Base-by-base conservation (phyloP, 306 rosid species). In the Hylodesmum podocarpum region DNA sequence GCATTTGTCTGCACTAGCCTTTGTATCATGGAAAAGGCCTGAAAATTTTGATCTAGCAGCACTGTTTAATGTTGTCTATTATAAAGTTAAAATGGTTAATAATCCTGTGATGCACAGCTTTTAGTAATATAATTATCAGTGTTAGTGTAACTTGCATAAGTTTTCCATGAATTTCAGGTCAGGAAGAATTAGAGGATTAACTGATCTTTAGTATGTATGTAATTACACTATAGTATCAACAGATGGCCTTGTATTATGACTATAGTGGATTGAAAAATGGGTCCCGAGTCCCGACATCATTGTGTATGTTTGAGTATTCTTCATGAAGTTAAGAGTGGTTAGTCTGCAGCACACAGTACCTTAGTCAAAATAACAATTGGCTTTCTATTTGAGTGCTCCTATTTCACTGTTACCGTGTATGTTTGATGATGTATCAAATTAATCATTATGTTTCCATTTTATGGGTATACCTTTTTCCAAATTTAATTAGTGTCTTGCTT, bases 251-350 rank as follows among this genome's bases (percentile, higher is more conserved):
- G 51, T 16, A 24, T 28, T 49, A 2, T 9, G 36, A 27, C 29
- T 47, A 22, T 46, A 78, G 43, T 59, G 72, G 29, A 11, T 77
- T 41, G 44, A 54, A 77, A 51, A 49, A 25, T 79, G 15, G 9
- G 33, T 70, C 5, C 54, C 25, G 78, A 59, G 33, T 70, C 5
- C 54, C 25, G 78, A 59, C 36, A 49, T 62, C 43, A 12, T 44
- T 15, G 11, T 36, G 33, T 34, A 34, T 36, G 37, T 72, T 18
- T 39, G 49, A 21, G 33, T 27, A 46, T 43, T 63, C 24, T n/a
- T 14, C 66, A 34, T 49, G 18, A 71, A 57, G 44, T 62, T 39
- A 24, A 44, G 44, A 40, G 40, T 16, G 27, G 50, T 53, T 79
- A 76, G 70, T 21, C 66, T 53, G 40, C 19, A 4, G 36, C 18